phyloP scores from a whole-genome alignment of 164 flowering plant genomes.

The Platanus orientalis region DNA sequence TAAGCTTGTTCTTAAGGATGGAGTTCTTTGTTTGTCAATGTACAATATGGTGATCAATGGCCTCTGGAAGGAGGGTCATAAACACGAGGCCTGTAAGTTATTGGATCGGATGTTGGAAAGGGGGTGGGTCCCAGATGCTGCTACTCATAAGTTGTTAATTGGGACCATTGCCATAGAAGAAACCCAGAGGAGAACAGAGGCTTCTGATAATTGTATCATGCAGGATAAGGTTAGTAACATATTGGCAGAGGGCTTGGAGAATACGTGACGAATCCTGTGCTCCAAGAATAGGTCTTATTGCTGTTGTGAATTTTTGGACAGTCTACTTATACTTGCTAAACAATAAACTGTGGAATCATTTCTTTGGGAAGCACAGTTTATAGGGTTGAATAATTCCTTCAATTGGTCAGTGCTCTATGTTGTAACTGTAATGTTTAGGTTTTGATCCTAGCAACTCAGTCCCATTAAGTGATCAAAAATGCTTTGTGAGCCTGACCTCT shows the following conservation, averaged over 20 bases:
- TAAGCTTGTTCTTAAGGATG: slow-evolving; percentile 27
- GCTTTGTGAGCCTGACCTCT: too few relatives aligned
- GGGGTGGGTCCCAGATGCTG: slow-evolving; percentile 70
- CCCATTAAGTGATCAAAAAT: too few relatives aligned
- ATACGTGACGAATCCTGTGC: slow-evolving; percentile 8
- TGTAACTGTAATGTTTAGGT: too few relatives aligned
- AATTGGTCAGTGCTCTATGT: too few relatives aligned
- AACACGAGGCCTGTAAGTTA: slow-evolving; percentile 36
- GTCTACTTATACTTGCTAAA: neutral
- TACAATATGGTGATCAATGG: slow-evolving; percentile 47
- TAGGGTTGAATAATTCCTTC: too few relatives aligned
- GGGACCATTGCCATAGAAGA: slow-evolving; percentile 31
- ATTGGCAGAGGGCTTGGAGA: slow-evolving; percentile 49
- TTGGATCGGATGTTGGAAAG: slow-evolving; percentile 68
- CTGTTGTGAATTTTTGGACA: neutral
- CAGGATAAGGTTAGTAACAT: slow-evolving; percentile 54
- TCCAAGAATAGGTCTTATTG: neutral
- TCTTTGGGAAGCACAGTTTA: too few relatives aligned
- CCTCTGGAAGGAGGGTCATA: slow-evolving; percentile 58
- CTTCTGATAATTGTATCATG: slow-evolving; percentile 6
- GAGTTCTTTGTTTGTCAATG: slow-evolving; percentile 27
- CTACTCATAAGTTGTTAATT: slow-evolving; percentile 50
- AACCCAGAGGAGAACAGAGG: neutral
- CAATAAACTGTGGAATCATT: too few relatives aligned
- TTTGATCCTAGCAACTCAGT: too few relatives aligned